These are phyloP conservation scores for Sclerotinia sclerotiorum DNA, from an alignment of 2,329 filamentous ascomycete genomes.

Conservation along the genomic window DNA sequence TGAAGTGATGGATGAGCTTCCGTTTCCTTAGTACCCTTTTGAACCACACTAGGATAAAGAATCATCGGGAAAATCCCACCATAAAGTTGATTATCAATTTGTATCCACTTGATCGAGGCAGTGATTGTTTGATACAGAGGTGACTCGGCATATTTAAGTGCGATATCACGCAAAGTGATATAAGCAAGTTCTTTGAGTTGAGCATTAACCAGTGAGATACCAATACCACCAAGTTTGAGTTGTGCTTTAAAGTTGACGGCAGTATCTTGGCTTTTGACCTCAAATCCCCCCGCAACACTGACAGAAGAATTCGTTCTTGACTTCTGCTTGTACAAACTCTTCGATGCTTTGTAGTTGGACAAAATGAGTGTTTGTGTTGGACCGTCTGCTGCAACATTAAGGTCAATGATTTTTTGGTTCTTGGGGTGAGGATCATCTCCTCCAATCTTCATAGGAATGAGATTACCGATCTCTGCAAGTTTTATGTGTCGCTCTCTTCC, in stretches of 20 bases:
- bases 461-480: slow-evolving; percentile 91
- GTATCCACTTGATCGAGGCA: slow-evolving; percentile 94
- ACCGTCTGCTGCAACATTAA: slow-evolving; percentile 93
- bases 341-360: slow-evolving; percentile 89
- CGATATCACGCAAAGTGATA: slow-evolving; percentile 86
- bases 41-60: slow-evolving; percentile 94
- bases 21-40: slow-evolving; percentile 90
- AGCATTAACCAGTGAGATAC: slow-evolving; percentile 88
- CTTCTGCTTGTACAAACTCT: slow-evolving; percentile 78
- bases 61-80: slow-evolving; percentile 98
- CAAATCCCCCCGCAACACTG: slow-evolving; percentile 69
- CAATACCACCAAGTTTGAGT: slow-evolving; percentile 83
- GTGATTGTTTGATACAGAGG: slow-evolving; percentile 88
- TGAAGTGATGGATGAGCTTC: slow-evolving; percentile 95
- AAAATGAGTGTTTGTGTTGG: slow-evolving; percentile 93
- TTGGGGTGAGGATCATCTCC: slow-evolving; percentile 48
- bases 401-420: slow-evolving; percentile 85
- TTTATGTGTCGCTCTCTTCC: slow-evolving; percentile 88
- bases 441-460: slow-evolving; percentile 90
- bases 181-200: slow-evolving; percentile 93
- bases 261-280: slow-evolving; percentile 89
- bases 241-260: slow-evolving; percentile 87
- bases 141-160: slow-evolving; percentile 91
- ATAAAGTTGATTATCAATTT: slow-evolving; percentile 97
- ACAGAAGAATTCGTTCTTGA: slow-evolving; percentile 52